A percentile compares a stretch with the other conserved stretches of the same genome.
Conservation (phyloP, 306 rosid genomes). For the Trifolium pratense region DNA sequence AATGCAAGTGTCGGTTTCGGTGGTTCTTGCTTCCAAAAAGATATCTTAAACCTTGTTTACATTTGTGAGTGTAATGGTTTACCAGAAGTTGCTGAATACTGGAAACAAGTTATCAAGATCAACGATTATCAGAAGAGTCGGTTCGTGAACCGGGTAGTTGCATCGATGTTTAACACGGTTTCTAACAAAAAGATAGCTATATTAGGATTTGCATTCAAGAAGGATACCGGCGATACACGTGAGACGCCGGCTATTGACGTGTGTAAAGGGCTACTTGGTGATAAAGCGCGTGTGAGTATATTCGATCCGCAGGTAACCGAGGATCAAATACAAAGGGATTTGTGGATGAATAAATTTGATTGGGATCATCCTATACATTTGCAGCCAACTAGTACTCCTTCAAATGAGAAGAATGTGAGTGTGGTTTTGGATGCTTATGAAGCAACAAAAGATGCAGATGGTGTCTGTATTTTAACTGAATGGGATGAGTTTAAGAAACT, state of each 20-base stretch:
- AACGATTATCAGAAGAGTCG: conserved; percentile 93
- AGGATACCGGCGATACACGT: conserved; percentile 92
- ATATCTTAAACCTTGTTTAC: conserved; percentile 84
- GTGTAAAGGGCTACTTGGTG: conserved; percentile 85
- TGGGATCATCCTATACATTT: conserved; percentile 96
- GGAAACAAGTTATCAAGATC: conserved; percentile 97
- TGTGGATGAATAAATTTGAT: conserved; percentile 78
- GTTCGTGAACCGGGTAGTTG: conserved; percentile 84
- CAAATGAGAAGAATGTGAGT: conserved; percentile 68
- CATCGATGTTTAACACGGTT: conserved; percentile 95
- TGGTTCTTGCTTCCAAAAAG: conserved; percentile 97
- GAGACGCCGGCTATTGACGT: conserved; percentile 95
- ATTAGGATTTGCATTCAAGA: conserved; percentile 89
- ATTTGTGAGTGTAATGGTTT: conserved; percentile 96
- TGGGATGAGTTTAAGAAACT: conserved; percentile 95
- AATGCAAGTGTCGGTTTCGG: conserved; percentile 98
- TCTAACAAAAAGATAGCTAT: conserved; percentile 78
- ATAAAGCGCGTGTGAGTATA: conserved; percentile 81
- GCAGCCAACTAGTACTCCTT: conserved; percentile 72
- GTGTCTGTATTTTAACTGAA: conserved; percentile 82
- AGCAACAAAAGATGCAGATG: conserved; percentile 88
- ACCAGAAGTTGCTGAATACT: conserved; percentile 96
- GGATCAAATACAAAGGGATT: conserved; percentile 93
- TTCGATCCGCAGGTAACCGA: conserved; percentile 82
- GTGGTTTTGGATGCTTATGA: conserved; percentile 89